Evolutionary conservation across 352 stramenopile species (phyloP).

Genomic region (Phytopythium delawarense): DNA sequence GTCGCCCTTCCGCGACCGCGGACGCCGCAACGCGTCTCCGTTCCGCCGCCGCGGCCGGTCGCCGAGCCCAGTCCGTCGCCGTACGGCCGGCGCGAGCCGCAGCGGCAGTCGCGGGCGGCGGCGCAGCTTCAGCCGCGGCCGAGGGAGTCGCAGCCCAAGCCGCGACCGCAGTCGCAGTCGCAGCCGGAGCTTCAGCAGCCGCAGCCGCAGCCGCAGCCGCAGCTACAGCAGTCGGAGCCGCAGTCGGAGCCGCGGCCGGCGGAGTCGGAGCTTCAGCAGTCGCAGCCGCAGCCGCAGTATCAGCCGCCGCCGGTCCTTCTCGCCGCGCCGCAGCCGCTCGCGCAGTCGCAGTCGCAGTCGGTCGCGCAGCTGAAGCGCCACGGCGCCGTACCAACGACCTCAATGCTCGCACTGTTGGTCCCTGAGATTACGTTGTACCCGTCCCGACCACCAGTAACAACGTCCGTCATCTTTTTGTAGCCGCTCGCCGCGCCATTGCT

Average conservation of each 20-base stretch:
- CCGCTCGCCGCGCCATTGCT: too few species aligned
- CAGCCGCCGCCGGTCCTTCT: constrained; percentile 18
- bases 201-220: constrained; percentile 23
- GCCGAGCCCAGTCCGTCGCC: constrained; percentile 28
- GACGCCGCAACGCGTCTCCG: constrained; percentile 19
- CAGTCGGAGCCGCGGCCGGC: background rate
- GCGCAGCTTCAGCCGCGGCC: constrained; percentile 22
- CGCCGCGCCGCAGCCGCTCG: constrained; percentile 11
- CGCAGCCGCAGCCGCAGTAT: constrained; percentile 14
- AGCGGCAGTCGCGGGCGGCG: constrained; percentile 22
- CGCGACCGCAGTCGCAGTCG: constrained; percentile 8
- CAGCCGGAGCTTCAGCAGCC: constrained; percentile 20
- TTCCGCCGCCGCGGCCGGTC: constrained; percentile 23
- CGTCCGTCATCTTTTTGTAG: too few species aligned
- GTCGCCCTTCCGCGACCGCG: constrained; percentile 29
- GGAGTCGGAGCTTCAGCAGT: constrained; percentile 5
- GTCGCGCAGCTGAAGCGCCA: background rate
- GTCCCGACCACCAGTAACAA: too few species aligned
- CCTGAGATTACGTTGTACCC: too few species aligned
- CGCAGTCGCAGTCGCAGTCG: background rate
- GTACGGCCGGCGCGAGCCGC: constrained; percentile 14
- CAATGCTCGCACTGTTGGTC: too few species aligned
- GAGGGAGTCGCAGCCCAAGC: constrained; percentile 8
- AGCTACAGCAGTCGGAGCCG: constrained; percentile 31
- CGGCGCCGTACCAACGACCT: background rate